These are phyloP conservation scores for Ganoderma lucidum DNA, from an alignment of 1,284 basidiomycete genomes.

Conservation along the genomic window DNA sequence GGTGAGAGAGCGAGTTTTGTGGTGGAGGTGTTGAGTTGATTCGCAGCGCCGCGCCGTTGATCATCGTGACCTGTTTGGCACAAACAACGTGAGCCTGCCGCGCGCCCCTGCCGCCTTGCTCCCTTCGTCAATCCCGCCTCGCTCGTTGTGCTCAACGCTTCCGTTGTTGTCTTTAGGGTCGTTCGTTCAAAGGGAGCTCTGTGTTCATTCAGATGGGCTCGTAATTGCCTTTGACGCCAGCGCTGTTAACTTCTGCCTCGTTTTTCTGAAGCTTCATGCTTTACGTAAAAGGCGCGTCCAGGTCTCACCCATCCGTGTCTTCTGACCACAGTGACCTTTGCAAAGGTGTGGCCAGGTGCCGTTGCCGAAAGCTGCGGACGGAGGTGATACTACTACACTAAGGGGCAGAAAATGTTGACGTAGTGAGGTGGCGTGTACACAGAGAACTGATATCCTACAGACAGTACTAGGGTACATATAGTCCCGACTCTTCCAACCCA, in stretches of 20 bases:
- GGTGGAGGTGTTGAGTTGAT: constrained; percentile 40
- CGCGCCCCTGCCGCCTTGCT: constrained; percentile 13
- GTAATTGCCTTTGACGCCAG: constrained; percentile 23
- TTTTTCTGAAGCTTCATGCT: constrained; percentile 28
- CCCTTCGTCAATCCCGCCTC: constrained; percentile 11
- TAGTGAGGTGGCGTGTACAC: not conserved
- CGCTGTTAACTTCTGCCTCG: constrained; percentile 31
- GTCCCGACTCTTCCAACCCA: not conserved
- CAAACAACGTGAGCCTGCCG: constrained; percentile 33
- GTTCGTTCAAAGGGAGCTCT: not conserved
- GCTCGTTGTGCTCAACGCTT: constrained; percentile 19
- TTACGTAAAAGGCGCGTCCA: constrained; percentile 33
- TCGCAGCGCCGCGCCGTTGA: constrained; percentile 40
- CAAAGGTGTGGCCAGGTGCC: not conserved
- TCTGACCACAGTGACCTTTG: not conserved
- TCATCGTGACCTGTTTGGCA: constrained; percentile 39
- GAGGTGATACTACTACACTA: not conserved
- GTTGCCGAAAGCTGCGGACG: not conserved
- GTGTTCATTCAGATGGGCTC: not conserved
- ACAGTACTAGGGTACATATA: not conserved
- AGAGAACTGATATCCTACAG: not conserved
- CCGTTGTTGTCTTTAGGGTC: constrained; percentile 4
- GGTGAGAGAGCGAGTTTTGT: constrained; percentile 41
- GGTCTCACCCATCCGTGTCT: not conserved
- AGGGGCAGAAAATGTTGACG: not conserved